phyloP scores from a whole-genome alignment of 352 stramenopile species.

The Phytophthora multivora region DNA sequence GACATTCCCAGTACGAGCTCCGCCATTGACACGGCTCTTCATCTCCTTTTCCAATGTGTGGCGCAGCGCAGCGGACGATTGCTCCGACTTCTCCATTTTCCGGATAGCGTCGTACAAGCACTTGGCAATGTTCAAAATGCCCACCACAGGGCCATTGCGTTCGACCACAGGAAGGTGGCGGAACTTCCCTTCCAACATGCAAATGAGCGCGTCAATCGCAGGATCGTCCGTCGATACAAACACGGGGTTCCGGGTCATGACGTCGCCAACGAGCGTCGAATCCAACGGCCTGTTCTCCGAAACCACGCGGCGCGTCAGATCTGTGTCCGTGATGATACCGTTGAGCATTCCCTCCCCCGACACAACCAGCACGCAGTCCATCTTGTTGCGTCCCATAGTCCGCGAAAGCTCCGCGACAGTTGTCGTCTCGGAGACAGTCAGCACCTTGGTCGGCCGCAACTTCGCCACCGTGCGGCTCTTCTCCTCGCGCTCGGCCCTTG shows the following conservation, averaged over 20 bases:
- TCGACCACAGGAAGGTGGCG: slow-evolving; percentile 87
- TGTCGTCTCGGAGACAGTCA: slow-evolving; percentile 84
- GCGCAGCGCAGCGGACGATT: slow-evolving; percentile 73
- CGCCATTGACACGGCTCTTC: slow-evolving; percentile 45
- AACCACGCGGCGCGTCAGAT: slow-evolving; percentile 83
- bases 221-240: slow-evolving; percentile 86
- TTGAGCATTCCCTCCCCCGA: slow-evolving; percentile 87
- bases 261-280: slow-evolving; percentile 65
- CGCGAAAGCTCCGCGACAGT: slow-evolving; percentile 87
- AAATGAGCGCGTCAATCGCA: slow-evolving; percentile 85
- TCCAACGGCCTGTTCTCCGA: slow-evolving; percentile 80
- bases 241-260: slow-evolving; percentile 86
- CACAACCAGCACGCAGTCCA: slow-evolving; percentile 94
- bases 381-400: slow-evolving; percentile 90
- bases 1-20: slow-evolving; percentile 45
- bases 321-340: slow-evolving; percentile 96
- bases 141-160: slow-evolving; percentile 88
- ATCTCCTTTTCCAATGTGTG: slow-evolving; percentile 83
- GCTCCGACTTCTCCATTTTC: slow-evolving; percentile 95
- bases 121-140: slow-evolving; percentile 98
- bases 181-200: slow-evolving; percentile 89
- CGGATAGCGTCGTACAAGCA: slow-evolving; percentile 98
- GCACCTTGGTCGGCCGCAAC: slow-evolving; percentile 84
- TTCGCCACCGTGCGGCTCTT: slow-evolving; percentile 81
- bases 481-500: slow-evolving; percentile 64